Evolutionary conservation across 768 basidiomycete species (phyloP), one percentile per base, ranked within the genome.

Genomic region (Sarcomyxa edulis): DNA sequence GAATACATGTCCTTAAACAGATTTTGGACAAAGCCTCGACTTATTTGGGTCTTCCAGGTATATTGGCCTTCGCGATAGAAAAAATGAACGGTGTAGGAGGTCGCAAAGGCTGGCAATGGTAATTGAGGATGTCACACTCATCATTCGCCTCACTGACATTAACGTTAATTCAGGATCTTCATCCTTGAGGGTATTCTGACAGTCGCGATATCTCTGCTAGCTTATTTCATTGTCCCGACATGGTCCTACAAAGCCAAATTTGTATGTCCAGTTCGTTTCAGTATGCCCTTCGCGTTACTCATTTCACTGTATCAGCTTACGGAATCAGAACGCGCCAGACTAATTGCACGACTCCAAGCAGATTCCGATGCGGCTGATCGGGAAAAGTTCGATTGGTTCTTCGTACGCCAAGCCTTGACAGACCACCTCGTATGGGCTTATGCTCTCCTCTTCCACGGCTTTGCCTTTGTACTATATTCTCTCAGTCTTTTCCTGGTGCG

Each of bases 51-150:
- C n/a, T 44, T 28, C 20, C 39, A 72, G 76, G 77, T 22, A 70
- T 80, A 38, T 62, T 81, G 6, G 78, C 79, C 6, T 80, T 69
- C 46, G 65, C 51, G 1, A 73, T 82, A 33, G 75, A 73, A 9
- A 68, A 75, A 45, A 81, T 80, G 74, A 64, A 77, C 18, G 76
- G 76, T 11, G 54, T 78, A 3, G 76, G 74, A n/a, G 80, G 76
- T 12, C 66, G 67, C 33, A 65, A 54, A 28, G 76, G 78, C 15
- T 82, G 81, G 79, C 62, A 70, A 58, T 81, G 79, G 77, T 70
- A 45, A 14, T 50, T 31, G 0, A n/a, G n/a, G n/a, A n/a, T n/a
- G n/a, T n/a, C n/a, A 24, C 28, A 30, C 22, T 1, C 8, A 24
- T 8, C 19, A 14, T 6, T 22, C 4, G 12, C 18, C 14, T n/a